Conservation (phyloP, 2,329 filamentous ascomycete genomes). For the Penicillium decumbens region DNA sequence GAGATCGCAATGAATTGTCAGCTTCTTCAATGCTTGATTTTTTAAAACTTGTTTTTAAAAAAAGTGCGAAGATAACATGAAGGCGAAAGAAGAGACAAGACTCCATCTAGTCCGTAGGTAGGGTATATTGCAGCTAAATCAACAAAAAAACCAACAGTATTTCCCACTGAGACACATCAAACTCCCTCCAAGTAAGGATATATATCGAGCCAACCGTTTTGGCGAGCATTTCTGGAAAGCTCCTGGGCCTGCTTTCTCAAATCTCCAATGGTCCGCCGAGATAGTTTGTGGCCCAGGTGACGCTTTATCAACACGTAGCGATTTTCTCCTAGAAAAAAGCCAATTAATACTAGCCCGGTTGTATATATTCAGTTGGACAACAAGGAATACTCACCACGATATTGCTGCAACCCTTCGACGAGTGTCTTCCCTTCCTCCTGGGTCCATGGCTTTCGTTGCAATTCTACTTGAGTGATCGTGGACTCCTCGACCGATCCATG, state of each 20-base stretch:
- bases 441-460: slow-evolving; percentile 1
- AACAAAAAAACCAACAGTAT: background rate
- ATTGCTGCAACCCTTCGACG: background rate
- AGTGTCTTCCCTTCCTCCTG: background rate
- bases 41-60: too few species aligned
- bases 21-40: background rate
- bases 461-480: background rate
- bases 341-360: background rate
- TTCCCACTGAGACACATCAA: background rate
- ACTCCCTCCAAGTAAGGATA: background rate
- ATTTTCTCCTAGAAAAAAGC: background rate
- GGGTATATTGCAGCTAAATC: background rate
- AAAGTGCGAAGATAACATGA: background rate
- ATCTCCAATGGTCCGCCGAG: slow-evolving; percentile 2
- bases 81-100: background rate
- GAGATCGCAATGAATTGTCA: background rate
- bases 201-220: background rate
- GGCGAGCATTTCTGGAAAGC: background rate
- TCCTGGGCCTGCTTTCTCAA: slow-evolving; percentile 1
- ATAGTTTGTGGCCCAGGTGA: slow-evolving; percentile 1
- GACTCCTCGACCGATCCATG: background rate
- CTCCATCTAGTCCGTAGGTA: background rate
- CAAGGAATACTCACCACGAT: background rate
- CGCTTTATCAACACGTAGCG: slow-evolving; percentile 2
- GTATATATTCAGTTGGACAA: too few species aligned